Percentiles rank a stretch among this genome's conserved stretches.
Evolutionary conservation across 352 stramenopile species (phyloP).

Genomic region (Albugo laibachii): DNA sequence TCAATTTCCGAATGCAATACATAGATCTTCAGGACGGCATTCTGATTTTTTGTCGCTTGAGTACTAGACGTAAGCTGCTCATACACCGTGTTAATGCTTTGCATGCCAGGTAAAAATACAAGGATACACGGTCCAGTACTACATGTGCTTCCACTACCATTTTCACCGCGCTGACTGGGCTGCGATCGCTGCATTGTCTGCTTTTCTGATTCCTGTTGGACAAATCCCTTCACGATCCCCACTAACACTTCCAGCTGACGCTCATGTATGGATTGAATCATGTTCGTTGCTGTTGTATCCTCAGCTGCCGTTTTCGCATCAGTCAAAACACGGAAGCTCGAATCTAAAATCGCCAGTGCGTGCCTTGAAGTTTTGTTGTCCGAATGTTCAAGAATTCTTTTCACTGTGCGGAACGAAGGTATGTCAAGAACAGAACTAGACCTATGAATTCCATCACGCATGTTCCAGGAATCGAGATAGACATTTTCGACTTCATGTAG

Average conservation of each 20-base stretch:
- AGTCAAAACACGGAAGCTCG: too few relatives aligned
- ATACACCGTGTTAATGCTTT: constrained; percentile 83
- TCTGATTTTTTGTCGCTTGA: constrained; percentile 1
- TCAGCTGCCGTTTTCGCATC: too few relatives aligned
- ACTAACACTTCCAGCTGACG: constrained; percentile 34
- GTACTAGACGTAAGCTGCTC: constrained; percentile 33
- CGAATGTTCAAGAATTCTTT: too few relatives aligned
- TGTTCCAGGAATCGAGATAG: constrained; percentile 17
- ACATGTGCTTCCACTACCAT: background rate
- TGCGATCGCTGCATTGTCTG: constrained; percentile 1
- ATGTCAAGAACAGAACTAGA: too few relatives aligned
- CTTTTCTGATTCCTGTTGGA: constrained; percentile 18
- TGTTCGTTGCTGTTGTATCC: too few relatives aligned
- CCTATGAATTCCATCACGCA: too few relatives aligned
- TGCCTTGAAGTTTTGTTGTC: too few relatives aligned
- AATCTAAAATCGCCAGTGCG: too few relatives aligned
- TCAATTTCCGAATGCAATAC: constrained; percentile 57
- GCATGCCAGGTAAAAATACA: constrained; percentile 89
- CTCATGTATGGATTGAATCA: constrained; percentile 37
- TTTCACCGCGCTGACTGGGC: too few relatives aligned
- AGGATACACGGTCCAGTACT: constrained; percentile 63
- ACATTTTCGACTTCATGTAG: constrained; percentile 48
- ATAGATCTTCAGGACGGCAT: constrained; percentile 17
- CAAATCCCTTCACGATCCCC: constrained; percentile 32
- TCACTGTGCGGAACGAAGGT: too few relatives aligned